phyloP scores from a whole-genome alignment of 1,139 yeast species.

The Blastobotrys serpentis region DNA sequence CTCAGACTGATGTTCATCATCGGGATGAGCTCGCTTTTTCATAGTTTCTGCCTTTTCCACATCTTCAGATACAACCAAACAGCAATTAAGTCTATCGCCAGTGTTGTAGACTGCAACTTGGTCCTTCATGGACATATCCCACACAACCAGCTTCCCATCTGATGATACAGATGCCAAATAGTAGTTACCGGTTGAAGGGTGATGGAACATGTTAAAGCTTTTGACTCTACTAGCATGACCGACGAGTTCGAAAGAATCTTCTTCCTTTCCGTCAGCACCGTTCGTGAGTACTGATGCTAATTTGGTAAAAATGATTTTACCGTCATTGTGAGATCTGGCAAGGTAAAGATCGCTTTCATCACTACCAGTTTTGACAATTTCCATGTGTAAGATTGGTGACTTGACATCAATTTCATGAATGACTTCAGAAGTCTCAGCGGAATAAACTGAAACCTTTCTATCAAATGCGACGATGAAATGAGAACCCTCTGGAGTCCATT shows the following conservation, averaged over 20 bases:
- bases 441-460: constrained; percentile 63
- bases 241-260: constrained; percentile 48
- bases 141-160: constrained; percentile 88
- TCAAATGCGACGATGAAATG: constrained; percentile 73
- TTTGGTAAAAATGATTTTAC: constrained; percentile 61
- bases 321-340: constrained; percentile 70
- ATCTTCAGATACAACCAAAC: constrained; percentile 70
- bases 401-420: constrained; percentile 47
- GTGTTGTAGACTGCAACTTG: constrained; percentile 89
- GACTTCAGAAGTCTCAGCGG: constrained; percentile 62
- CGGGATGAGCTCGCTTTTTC: constrained; percentile 53
- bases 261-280: constrained; percentile 33
- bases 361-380: constrained; percentile 39
- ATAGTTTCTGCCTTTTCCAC: constrained; percentile 72
- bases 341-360: constrained; percentile 54
- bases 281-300: constrained; percentile 32
- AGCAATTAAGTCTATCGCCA: constrained; percentile 91
- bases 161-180: constrained; percentile 82
- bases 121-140: constrained; percentile 71
- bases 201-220: constrained; percentile 58
- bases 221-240: constrained; percentile 90
- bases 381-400: constrained; percentile 68
- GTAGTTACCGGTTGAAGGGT: constrained; percentile 40
- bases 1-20: constrained; percentile 39
- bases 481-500: constrained; percentile 53